Evolutionary conservation across 2,329 filamentous ascomycete genomes (phyloP).

Genomic region (Epichloe coenophiala): DNA sequence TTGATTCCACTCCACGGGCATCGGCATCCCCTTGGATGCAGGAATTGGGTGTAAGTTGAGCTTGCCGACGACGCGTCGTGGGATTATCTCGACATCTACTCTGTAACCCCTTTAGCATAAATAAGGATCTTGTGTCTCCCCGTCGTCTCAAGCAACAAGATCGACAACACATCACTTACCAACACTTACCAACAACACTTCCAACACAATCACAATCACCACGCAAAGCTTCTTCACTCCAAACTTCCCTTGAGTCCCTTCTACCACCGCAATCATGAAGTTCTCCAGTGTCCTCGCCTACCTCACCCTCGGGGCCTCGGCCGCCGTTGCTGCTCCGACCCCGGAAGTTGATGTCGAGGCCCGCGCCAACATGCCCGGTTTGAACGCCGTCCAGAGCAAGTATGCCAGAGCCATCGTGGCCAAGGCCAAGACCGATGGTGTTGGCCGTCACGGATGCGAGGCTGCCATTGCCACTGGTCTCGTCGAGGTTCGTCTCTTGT

Average conservation of each 20-base stretch:
- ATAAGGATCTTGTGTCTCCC: background rate
- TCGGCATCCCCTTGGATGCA: background rate
- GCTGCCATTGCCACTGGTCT: constrained; percentile 11
- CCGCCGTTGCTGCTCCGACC: background rate
- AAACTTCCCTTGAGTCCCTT: background rate
- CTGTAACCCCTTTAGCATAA: background rate
- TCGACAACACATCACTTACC: no score
- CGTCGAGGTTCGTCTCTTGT: constrained; percentile 8
- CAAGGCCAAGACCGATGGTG: constrained; percentile 6
- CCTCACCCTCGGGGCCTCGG: background rate
- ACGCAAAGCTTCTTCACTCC: background rate
- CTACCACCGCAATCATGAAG: constrained; percentile 5
- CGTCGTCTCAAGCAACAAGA: no score
- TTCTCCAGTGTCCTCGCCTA: background rate
- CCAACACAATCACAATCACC: background rate
- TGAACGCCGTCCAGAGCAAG: constrained; percentile 8
- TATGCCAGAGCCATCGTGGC: constrained; percentile 11
- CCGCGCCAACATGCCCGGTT: constrained; percentile 9
- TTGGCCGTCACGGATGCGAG: constrained; percentile 11
- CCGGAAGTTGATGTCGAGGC: constrained; percentile 1
- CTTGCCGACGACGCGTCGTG: background rate
- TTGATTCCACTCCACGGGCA: background rate
- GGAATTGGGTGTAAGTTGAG: background rate
- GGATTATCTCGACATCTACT: background rate
- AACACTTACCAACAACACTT: background rate